Evolutionary conservation across 306 rosid genomes (phyloP).

Genomic region (Benincasa hispida): DNA sequence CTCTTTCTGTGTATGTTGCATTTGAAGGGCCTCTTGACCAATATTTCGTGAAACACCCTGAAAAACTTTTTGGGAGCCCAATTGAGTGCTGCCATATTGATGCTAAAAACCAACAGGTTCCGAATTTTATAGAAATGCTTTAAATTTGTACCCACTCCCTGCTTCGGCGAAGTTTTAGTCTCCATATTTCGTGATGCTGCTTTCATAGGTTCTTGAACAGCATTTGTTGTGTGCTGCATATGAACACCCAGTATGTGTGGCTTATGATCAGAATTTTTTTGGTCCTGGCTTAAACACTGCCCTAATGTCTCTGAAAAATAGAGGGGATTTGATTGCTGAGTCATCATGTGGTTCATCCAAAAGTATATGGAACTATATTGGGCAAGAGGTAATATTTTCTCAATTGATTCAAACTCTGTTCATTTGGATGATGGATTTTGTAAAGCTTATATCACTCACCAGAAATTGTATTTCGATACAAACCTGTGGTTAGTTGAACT

Average conservation of each 20-base stretch:
- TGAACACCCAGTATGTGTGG: conserved; percentile 56
- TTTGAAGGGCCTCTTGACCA: conserved; percentile 91
- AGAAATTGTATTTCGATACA: not conserved
- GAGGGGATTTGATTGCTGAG: conserved; percentile 45
- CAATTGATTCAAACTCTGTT: conserved; percentile 10
- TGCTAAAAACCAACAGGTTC: conserved; percentile 75
- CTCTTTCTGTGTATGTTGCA: conserved; percentile 90
- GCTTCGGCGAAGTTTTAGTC: conserved; percentile 2
- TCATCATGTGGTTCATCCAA: conserved; percentile 33
- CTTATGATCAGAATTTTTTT: conserved; percentile 59
- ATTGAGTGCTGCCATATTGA: conserved; percentile 87
- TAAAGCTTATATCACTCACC: not conserved
- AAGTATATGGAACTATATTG: conserved; percentile 71
- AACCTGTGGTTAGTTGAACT: not conserved
- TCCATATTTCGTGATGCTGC: conserved; percentile 14
- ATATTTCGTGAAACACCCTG: conserved; percentile 75
- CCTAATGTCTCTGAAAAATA: conserved; percentile 42
- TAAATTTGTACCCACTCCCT: not conserved
- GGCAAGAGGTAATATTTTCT: conserved; percentile 41
- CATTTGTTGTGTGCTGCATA: conserved; percentile 85
- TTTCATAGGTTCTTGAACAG: conserved; percentile 66
- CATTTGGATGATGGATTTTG: conserved; percentile 13
- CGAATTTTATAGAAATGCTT: conserved; percentile 3
- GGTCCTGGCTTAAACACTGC: conserved; percentile 46
- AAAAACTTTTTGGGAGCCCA: conserved; percentile 71